Evolutionary conservation across 73 alveolate genomes (phyloP).

Genomic region (Stentor roeselii): DNA sequence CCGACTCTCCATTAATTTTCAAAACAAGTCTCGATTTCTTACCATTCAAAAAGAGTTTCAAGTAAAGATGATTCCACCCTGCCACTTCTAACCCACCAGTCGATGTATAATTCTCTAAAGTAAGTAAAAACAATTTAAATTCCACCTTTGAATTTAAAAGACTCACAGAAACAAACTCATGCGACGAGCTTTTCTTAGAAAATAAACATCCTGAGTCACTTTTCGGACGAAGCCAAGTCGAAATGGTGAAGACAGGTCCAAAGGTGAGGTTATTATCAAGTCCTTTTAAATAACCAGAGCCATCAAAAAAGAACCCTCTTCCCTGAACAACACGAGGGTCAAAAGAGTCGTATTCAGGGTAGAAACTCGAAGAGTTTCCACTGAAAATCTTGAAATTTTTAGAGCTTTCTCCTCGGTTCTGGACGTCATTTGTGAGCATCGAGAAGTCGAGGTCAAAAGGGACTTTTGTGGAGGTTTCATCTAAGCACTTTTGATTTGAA

Average conservation of each 20-base stretch:
- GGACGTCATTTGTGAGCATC: neutral
- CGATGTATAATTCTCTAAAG: neutral
- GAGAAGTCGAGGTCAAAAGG: neutral
- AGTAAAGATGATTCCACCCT: neutral
- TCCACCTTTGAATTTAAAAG: neutral
- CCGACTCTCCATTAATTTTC: no score
- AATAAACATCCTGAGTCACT: neutral
- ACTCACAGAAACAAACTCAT: no score
- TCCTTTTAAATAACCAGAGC: neutral
- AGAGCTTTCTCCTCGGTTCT: neutral
- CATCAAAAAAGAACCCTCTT: constrained; percentile 12
- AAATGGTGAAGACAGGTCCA: neutral
- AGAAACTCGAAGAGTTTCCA: neutral
- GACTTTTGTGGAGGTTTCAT: neutral
- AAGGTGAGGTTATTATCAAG: neutral
- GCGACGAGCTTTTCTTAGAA: neutral
- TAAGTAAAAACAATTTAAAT: neutral
- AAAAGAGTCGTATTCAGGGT: neutral
- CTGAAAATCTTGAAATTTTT: neutral
- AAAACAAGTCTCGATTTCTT: no score
- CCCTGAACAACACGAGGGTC: neutral
- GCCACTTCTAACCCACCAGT: neutral
- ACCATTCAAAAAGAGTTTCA: neutral
- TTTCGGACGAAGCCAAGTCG: neutral
- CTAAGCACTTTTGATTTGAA: neutral